Base-by-base conservation (phyloP, 2,329 filamentous ascomycete genomes). In the Colletotrichum shisoi region DNA sequence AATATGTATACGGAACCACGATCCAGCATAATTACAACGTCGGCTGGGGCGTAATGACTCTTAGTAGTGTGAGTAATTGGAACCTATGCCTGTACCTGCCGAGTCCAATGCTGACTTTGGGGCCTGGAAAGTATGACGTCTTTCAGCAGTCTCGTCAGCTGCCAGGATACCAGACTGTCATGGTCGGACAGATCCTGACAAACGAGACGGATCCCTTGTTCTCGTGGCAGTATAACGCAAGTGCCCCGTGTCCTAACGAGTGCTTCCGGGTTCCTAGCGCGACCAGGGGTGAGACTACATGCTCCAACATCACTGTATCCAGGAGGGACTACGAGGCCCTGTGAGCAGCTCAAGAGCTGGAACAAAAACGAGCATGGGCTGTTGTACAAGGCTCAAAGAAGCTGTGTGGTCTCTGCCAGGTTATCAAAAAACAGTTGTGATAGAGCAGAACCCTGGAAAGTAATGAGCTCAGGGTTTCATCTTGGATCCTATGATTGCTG, bases 141-240 rank as follows among this genome's bases (percentile, higher is more conserved):
- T 84, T 87, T 65, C 75, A 74, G 46, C 76, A 80, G 70, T 80
- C 78, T 13, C 77, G 78, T 65, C 67, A 84, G 51, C 48, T 72
- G 72, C 11, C 71, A 58, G 5, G 60, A 1, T 49, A 56, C 15
- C 67, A 73, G 52, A 79, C 80, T 6, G 73, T 75, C 9, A 72
- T 86, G 58, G 71, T 86, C 9, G 79, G 76, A 0, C 77, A 76
- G 12, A 76, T 87, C 2, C 71, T 87, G 69, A 74, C 77, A 2
- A 82, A 84, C 57, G 84, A 87, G 76, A 87, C 84, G 40, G 82
- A 87, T 74, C 75, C 76, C 5, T 82, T 79, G 65, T 87, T 87
- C 73, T 70, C 72, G 21, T 87, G 84, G 85, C 85, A 87, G 75
- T 85, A 78, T 72, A 76, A 83, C 70, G 67, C 69, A 0, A 68